Evolutionary conservation across 2,329 filamentous ascomycete species (phyloP).

Genomic region (Beauveria scarabaeidicola): DNA sequence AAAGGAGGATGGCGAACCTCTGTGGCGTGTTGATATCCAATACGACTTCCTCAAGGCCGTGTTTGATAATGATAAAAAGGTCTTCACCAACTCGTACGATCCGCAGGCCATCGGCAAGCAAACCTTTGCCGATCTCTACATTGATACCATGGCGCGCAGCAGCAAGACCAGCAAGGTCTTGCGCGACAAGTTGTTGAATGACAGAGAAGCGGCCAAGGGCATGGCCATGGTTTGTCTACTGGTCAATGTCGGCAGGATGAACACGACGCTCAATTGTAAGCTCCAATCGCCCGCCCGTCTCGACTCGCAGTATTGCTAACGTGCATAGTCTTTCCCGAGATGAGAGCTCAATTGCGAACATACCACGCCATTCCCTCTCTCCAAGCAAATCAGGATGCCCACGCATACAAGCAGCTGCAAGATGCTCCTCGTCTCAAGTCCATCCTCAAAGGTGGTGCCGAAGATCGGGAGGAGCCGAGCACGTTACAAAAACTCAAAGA

Average conservation of each 20-base stretch:
- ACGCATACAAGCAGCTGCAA: constrained; percentile 95
- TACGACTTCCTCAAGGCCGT: constrained; percentile 76
- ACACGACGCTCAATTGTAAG: constrained; percentile 94
- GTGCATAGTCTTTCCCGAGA: constrained; percentile 87
- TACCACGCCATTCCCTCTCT: constrained; percentile 97
- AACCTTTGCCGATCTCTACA: constrained; percentile 91
- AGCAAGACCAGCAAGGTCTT: constrained; percentile 99
- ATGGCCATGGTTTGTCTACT: constrained; percentile 99
- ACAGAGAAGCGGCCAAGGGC: constrained; percentile 84
- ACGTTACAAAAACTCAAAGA: constrained; percentile 76
- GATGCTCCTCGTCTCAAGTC: constrained; percentile 94
- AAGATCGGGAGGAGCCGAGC: constrained; percentile 77
- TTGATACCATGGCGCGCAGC: constrained; percentile 96
- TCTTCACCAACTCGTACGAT: constrained; percentile 91
- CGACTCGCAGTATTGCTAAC: constrained; percentile 14
- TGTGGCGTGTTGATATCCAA: constrained; percentile 83
- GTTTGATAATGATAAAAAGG: constrained; percentile 63
- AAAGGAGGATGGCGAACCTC: constrained; percentile 78
- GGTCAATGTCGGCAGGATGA: constrained; percentile 97
- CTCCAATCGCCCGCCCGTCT: constrained; percentile 11
- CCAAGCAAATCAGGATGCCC: constrained; percentile 88
- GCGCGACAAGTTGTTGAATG: constrained; percentile 89
- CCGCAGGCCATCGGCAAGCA: constrained; percentile 49
- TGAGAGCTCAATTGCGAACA: constrained; percentile 93
- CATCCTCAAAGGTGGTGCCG: constrained; percentile 91